phyloP scores from a whole-genome alignment of 208 protist species.

The Entamoeba dispar region DNA sequence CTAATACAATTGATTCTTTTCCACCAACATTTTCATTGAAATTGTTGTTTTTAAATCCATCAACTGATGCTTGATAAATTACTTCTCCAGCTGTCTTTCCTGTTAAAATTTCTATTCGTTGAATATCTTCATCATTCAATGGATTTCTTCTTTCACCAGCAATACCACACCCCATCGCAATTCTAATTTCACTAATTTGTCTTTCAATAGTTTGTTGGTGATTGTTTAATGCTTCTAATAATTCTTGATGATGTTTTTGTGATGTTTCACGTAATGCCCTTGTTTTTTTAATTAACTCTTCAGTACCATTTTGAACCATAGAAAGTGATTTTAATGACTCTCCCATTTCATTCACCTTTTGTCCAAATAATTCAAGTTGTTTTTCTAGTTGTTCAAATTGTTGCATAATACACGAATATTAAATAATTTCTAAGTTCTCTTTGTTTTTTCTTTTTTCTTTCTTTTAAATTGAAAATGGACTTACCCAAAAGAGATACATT shows the following conservation, averaged over 20 bases:
- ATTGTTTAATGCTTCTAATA: background rate
- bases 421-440: too few relatives aligned
- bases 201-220: background rate
- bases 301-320: background rate
- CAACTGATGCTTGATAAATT: background rate
- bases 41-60: background rate
- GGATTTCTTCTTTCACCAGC: background rate
- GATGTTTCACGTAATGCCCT: background rate
- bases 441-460: too few relatives aligned
- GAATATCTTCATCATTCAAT: background rate
- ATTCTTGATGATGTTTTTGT: background rate
- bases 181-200: background rate
- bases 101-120: background rate
- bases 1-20: background rate
- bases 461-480: too few relatives aligned
- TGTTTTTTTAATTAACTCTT: background rate
- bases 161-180: background rate
- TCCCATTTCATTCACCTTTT: background rate
- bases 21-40: background rate
- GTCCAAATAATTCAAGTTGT: background rate
- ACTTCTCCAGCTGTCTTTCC: background rate
- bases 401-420: background rate
- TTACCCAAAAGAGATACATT: too few relatives aligned
- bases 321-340: background rate
- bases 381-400: background rate